Base-by-base conservation (phyloP, 305 asterid genomes). In the Fraxinus floribunda region DNA sequence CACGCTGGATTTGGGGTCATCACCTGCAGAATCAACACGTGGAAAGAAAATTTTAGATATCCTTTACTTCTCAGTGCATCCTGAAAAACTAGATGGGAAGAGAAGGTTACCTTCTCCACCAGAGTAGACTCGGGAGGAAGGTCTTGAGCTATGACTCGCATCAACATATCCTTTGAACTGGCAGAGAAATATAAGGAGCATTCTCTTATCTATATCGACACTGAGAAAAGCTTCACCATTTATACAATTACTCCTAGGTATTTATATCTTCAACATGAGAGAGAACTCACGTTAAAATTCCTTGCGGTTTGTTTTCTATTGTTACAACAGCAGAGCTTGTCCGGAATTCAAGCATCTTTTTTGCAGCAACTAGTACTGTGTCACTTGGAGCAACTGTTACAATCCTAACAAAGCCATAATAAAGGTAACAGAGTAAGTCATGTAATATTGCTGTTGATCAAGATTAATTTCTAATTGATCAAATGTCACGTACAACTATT, bases 1-100 rank as follows among this genome's bases (percentile, higher is more conserved):
- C 98, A 94, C 89, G 94, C 97, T 52, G 99, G 99, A 85, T 92
- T 94, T 68, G 97, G 93, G 70, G 98, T 93, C 98, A 96, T 94
- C 85, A 94, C 98, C 99, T 96, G 83, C 32, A 80, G 75, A 76
- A 81, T 80, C 79, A 76, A 44, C 74, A 64, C 32, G 46, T 76
- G 38, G 18, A 82, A 38, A 20, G 4, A 20, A 78, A 22, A 29
- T 36, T 35, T 8, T 64, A 74, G 7, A 77, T 13, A 57, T 79
- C 72, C 13, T 26, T 44, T 81, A 77, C 18, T 35, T n/a, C 30
- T 49, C 24, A 55, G 79, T 44, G 75, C 5, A 79, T 24, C 39
- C 68, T 76, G 7, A 83, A 79, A 83, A 75, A 24, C n/a, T 64
- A 79, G 66, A 60, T 4, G 36, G 18, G 57, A 41, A 18, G 34